Conservation (phyloP, 108 stramenopile genomes). For the Nannochloropsis oceanica region DNA sequence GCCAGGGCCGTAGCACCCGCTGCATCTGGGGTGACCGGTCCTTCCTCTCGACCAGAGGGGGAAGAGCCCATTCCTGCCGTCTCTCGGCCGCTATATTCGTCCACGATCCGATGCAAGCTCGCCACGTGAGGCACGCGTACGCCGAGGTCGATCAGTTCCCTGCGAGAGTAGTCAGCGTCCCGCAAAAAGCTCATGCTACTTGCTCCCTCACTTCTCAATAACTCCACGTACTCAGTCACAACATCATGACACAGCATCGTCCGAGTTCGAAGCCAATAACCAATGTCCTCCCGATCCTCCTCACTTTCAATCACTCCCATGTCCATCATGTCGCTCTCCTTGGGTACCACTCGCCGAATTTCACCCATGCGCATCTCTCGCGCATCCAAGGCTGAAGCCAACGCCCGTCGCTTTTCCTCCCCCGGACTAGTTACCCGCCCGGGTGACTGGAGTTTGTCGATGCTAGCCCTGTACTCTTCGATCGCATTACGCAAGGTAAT, state of each 20-base stretch:
- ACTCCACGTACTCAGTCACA: not conserved
- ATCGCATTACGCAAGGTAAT: not conserved
- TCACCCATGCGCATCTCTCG: not conserved
- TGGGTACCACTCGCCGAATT: not conserved
- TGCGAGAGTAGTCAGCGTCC: not conserved
- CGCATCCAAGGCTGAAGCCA: not conserved
- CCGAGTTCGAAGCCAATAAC: not conserved
- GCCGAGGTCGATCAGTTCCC: not conserved
- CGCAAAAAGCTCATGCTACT: not conserved
- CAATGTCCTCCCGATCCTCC: not conserved
- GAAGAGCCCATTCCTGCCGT: not conserved
- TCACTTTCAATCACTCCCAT: not conserved
- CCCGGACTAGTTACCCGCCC: not conserved
- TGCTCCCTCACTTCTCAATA: not conserved
- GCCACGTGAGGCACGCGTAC: not conserved
- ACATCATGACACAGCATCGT: not conserved
- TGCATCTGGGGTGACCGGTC: not conserved
- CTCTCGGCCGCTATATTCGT: not conserved
- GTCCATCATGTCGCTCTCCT: not conserved
- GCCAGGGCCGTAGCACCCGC: not conserved
- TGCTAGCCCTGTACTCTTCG: not conserved
- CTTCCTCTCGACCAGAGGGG: not conserved
- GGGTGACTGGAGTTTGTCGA: not conserved
- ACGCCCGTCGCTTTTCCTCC: not conserved
- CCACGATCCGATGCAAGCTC: not conserved